A percentile compares a stretch with the other conserved stretches of the same genome.
phyloP scores from a whole-genome alignment of 228 moss, liverwort and hornwort genomes.

The Sphagnum magellanicum region DNA sequence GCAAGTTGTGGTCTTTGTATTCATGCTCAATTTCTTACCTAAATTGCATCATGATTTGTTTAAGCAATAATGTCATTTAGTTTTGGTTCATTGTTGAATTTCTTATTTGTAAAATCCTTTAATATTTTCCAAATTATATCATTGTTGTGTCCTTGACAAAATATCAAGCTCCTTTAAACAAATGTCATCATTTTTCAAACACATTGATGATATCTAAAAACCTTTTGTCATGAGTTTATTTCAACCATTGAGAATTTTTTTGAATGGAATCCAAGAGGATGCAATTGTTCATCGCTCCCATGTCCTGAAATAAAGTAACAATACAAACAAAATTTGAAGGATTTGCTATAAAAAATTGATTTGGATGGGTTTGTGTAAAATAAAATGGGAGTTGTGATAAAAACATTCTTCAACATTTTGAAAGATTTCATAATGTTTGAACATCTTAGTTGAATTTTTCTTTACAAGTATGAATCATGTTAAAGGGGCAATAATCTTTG shows the following conservation, averaged over 20 bases:
- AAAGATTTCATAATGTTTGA: neutral
- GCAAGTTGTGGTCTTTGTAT: too few species aligned
- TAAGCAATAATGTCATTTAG: too few species aligned
- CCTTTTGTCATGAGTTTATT: neutral
- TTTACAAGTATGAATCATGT: neutral
- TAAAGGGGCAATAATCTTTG: neutral
- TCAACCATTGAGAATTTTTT: neutral
- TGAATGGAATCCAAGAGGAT: constrained; percentile 2
- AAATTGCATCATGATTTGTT: too few species aligned
- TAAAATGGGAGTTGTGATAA: neutral
- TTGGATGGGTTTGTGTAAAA: neutral
- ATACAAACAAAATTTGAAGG: neutral
- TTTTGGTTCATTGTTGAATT: too few species aligned
- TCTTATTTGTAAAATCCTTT: too few species aligned
- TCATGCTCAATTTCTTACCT: too few species aligned
- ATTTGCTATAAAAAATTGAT: neutral
- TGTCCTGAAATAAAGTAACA: neutral
- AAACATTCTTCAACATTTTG: neutral
- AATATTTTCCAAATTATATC: too few species aligned
- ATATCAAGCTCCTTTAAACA: neutral
- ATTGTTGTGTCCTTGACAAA: too few species aligned
- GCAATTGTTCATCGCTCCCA: neutral
- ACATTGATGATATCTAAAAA: neutral
- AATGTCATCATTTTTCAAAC: constrained; percentile 3
- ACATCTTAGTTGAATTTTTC: neutral